phyloP scores from a whole-genome alignment of 169 alveolate species.

The Fabrea salina region DNA sequence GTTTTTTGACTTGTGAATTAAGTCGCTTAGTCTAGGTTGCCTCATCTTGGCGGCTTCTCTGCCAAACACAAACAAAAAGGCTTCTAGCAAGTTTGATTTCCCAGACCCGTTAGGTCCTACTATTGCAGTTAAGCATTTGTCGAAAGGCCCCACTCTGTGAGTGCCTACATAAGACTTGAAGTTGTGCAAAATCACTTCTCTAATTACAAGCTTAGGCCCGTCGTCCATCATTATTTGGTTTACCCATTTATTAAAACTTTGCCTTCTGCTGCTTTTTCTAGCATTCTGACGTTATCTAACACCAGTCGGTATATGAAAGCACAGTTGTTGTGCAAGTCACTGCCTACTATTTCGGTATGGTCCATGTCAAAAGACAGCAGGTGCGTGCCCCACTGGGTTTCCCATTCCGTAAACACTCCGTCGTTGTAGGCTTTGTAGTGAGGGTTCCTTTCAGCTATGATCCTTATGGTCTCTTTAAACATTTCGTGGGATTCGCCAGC shows the following conservation, averaged over 20 bases:
- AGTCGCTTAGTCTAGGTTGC: neutral
- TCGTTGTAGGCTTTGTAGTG: neutral
- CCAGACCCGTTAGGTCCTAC: slow-evolving; percentile 99
- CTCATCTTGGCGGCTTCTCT: slow-evolving; percentile 96
- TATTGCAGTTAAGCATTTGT: slow-evolving; percentile 89
- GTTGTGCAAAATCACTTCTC: slow-evolving; percentile 89
- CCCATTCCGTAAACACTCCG: neutral
- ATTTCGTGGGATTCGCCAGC: neutral
- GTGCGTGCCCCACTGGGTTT: slow-evolving; percentile 1
- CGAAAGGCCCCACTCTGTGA: slow-evolving; percentile 92
- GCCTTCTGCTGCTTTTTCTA: neutral
- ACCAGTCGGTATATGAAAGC: slow-evolving; percentile 14
- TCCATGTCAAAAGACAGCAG: slow-evolving; percentile 1
- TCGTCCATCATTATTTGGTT: too few species aligned
- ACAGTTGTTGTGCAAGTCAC: neutral
- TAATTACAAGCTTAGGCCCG: slow-evolving; percentile 80
- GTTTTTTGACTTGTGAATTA: slow-evolving; percentile 5
- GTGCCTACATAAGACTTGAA: slow-evolving; percentile 95
- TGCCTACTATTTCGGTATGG: neutral
- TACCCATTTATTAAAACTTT: neutral
- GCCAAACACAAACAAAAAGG: slow-evolving; percentile 98
- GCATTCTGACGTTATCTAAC: neutral
- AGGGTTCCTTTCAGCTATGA: neutral
- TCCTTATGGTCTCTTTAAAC: neutral
- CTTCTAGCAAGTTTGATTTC: slow-evolving; percentile 98